A percentile compares a stretch with the other conserved stretches of the same genome.
These are phyloP conservation scores for Populus hybrid DNA, from an alignment of 441 rosid genomes.

Conservation along the genomic window DNA sequence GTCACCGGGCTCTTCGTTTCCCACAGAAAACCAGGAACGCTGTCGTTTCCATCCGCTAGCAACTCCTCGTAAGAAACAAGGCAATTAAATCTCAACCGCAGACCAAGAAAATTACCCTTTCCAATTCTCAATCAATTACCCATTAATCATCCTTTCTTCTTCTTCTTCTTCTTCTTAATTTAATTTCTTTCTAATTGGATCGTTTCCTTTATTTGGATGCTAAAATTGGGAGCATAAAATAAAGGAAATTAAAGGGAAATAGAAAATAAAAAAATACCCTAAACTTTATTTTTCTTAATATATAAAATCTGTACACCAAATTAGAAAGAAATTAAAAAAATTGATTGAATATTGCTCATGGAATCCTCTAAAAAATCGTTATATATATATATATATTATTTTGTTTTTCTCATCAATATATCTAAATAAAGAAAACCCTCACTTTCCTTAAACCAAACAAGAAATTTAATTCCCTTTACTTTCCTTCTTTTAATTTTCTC, in stretches of 20 bases:
- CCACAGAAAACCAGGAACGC: too few species aligned
- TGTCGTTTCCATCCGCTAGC: too few species aligned
- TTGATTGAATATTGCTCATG: not conserved
- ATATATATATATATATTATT: too few species aligned
- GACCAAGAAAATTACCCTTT: not conserved
- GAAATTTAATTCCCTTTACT: not conserved
- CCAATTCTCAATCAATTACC: not conserved
- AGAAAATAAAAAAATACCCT: not conserved
- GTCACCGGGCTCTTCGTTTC: too few species aligned
- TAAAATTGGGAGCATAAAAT: not conserved
- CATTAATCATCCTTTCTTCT: not conserved
- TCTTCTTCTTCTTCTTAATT: too few species aligned
- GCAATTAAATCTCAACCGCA: not conserved
- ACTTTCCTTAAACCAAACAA: not conserved
- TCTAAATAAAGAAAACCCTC: not conserved
- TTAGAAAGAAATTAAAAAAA: not conserved
- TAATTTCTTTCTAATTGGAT: too few species aligned
- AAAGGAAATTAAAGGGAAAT: not conserved
- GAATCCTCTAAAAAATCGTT: not conserved
- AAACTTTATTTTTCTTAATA: too few species aligned
- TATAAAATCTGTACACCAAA: not conserved
- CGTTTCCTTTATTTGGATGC: not conserved
- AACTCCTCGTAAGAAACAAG: too few species aligned
- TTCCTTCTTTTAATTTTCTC: not conserved
- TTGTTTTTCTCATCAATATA: not conserved